These are phyloP conservation scores for Candida gigantensis DNA, from an alignment of 1,139 yeast genomes.

Conservation along the genomic window DNA sequence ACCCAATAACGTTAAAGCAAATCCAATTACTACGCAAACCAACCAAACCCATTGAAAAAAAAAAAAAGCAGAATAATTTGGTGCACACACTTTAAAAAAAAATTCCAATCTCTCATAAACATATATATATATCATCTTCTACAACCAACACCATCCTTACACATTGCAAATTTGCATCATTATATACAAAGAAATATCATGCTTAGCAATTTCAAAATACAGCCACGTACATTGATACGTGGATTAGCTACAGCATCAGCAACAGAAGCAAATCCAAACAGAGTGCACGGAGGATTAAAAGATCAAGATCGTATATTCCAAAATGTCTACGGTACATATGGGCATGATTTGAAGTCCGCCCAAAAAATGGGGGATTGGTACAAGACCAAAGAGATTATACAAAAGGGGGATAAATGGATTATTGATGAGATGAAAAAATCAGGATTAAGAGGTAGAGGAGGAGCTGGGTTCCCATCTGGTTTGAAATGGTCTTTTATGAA, in stretches of 20 bases:
- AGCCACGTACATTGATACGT: constrained; percentile 23
- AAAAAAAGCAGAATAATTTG: too few species aligned
- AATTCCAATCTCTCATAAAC: too few species aligned
- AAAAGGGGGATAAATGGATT: constrained; percentile 86
- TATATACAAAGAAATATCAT: too few species aligned
- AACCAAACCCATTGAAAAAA: too few species aligned
- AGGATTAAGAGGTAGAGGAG: constrained; percentile 89
- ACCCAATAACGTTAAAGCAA: constrained; percentile 26
- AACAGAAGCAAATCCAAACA: constrained; percentile 52
- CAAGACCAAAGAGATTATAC: constrained; percentile 80
- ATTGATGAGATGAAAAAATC: constrained; percentile 82
- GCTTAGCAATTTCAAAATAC: constrained; percentile 25
- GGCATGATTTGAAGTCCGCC: constrained; percentile 72
- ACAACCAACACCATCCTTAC: too few species aligned
- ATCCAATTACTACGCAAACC: constrained; percentile 24
- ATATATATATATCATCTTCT: too few species aligned
- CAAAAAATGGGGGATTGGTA: constrained; percentile 87
- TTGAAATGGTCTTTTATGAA: constrained; percentile 92
- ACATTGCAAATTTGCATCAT: too few species aligned
- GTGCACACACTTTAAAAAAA: neutral
- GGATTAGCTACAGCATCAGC: constrained; percentile 48
- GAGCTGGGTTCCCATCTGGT: constrained; percentile 91
- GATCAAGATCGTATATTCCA: constrained; percentile 88
- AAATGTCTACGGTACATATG: constrained; percentile 73
- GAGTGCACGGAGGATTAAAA: constrained; percentile 71